Evolutionary conservation across 1,139 yeast species (phyloP).

Genomic region (Hansenula lynferdii): DNA sequence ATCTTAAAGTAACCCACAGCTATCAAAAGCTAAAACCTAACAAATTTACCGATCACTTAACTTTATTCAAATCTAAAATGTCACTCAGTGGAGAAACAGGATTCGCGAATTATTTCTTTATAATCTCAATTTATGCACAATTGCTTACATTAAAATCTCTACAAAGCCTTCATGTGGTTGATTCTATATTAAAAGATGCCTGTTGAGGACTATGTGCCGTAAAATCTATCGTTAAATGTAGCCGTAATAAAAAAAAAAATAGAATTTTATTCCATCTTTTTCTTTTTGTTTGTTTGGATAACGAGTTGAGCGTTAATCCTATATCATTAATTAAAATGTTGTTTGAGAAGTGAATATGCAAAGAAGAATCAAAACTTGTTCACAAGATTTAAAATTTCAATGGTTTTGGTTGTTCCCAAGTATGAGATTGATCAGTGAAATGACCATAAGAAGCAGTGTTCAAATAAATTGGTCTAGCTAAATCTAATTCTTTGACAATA

Average conservation of each 20-base stretch:
- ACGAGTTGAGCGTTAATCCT: constrained; percentile 2
- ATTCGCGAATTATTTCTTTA: too few relatives aligned
- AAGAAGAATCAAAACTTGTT: too few relatives aligned
- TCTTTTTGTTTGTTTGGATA: background rate
- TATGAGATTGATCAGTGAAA: constrained; percentile 97
- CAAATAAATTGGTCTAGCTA: constrained; percentile 98
- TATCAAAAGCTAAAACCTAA: too few relatives aligned
- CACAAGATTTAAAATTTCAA: constrained; percentile 65
- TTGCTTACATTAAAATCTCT: background rate
- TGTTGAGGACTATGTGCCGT: constrained; percentile 3
- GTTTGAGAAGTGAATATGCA: constrained; percentile 2
- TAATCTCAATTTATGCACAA: background rate
- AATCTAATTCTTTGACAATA: constrained; percentile 90
- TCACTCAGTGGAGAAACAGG: too few relatives aligned
- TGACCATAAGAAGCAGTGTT: constrained; percentile 99
- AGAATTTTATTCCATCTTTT: too few relatives aligned
- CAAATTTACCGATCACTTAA: too few relatives aligned
- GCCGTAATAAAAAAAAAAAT: background rate
- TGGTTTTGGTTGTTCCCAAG: constrained; percentile 98
- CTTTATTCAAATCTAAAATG: too few relatives aligned
- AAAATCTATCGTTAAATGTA: constrained; percentile 1
- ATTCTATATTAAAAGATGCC: background rate
- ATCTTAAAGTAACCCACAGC: too few relatives aligned
- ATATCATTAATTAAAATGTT: too few relatives aligned
- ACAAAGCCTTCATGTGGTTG: background rate